Evolutionary conservation across 2,329 filamentous ascomycete genomes (phyloP), one percentile per base, ranked within the genome.

Genomic region (Tolypocladium amazonense): DNA sequence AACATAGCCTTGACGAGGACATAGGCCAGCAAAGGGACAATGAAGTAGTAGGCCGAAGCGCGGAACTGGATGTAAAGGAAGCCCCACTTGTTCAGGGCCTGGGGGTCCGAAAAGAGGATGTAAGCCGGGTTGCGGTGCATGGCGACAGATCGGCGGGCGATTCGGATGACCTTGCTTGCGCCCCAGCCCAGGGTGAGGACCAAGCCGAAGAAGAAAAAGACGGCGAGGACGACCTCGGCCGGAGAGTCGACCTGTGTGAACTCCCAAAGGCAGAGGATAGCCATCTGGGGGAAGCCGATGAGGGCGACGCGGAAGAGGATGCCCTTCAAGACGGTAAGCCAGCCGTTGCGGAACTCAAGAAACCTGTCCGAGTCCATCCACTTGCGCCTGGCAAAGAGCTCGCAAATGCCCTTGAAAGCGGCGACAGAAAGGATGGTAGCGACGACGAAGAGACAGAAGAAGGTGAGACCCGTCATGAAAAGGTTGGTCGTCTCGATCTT

Each of bases 101-200:
- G 84, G n/a, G 92, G 92, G 69, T 97, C 92, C 2, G 93, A 96
- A 78, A 95, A 97, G 63, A 97, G 86, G 67, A 97, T 96, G 75
- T 97, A 97, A 35, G 92, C 93, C 33, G 93, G 92, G 77, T 96
- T 97, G 77, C 93, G 92, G 81, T 97, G 92, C 85, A 96, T 90
- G 60, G 83, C 76, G 63, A 96, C 88, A 38, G 92, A 97, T 67
- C 90, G 88, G 70, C 90, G 90, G 39, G 92, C 93, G 63, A 97
- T 88, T 59, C 86, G 84, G 67, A 96, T 89, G 64, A 97, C 91
- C 79, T 96, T 97, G 76, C 84, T 88, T 0, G 91, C 86, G 55
- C 92, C 93, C 90, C 91, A 97, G 27, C 77, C 87, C 39, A 97
- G 82, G 38, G 92, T 90, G 58, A 81, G 79, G 45, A 87, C 78